A percentile compares a stretch with the other conserved stretches of the same genome.
phyloP scores from a whole-genome alignment of 345 rosid species.

The Rhodomyrtus tomentosa region DNA sequence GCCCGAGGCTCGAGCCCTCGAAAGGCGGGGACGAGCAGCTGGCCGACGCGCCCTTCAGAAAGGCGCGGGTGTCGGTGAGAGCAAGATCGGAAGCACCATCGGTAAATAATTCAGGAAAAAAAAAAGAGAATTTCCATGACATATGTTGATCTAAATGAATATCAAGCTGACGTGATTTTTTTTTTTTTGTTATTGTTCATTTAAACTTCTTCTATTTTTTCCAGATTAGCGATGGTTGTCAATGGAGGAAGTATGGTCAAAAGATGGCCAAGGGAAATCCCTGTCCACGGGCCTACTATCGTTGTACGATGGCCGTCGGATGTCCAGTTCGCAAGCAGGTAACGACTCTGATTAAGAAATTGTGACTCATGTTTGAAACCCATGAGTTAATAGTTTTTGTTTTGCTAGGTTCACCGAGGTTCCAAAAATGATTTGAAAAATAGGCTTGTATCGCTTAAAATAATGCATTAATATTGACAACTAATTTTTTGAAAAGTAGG shows the following conservation, averaged over 20 bases:
- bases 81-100: slow-evolving; percentile 47
- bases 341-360: not conserved
- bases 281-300: slow-evolving; percentile 92
- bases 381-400: not conserved
- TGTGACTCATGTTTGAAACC: not conserved
- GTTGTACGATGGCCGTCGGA: slow-evolving; percentile 61
- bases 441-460: too few species aligned
- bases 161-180: not conserved
- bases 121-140: not conserved
- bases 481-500: too few species aligned
- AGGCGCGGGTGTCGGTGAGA: slow-evolving; percentile 8
- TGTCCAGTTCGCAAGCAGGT: slow-evolving; percentile 98
- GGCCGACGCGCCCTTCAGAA: slow-evolving; percentile 35
- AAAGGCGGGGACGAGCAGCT: slow-evolving; percentile 27
- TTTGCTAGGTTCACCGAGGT: not conserved
- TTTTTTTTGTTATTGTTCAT: not conserved
- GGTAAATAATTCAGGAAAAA: slow-evolving; percentile 7
- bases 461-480: too few species aligned
- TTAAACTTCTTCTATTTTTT: not conserved
- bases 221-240: slow-evolving; percentile 87
- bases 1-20: slow-evolving; percentile 32
- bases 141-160: not conserved
- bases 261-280: slow-evolving; percentile 87
- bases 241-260: slow-evolving; percentile 96
- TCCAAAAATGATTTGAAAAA: too few species aligned